Percentiles rank a stretch among this genome's conserved stretches.
Conservation (phyloP, 2,329 filamentous ascomycete species). For the Cladosporium halotolerans region DNA sequence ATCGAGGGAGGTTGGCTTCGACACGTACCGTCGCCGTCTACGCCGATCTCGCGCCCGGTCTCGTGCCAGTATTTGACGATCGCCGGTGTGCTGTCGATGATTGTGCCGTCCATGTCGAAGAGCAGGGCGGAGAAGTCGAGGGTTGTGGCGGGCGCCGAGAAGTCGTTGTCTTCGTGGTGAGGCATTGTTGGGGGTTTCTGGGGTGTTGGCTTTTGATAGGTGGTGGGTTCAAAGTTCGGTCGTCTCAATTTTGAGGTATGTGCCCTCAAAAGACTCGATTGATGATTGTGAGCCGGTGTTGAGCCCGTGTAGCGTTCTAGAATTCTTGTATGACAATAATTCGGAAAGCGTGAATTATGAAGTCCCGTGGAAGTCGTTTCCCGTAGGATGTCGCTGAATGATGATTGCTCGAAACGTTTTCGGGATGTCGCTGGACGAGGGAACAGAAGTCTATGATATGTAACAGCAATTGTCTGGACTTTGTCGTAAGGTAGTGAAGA, state of each 20-base stretch:
- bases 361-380: too few relatives aligned
- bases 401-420: too few relatives aligned
- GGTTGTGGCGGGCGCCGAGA: slow-evolving; percentile 36
- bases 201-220: neutral
- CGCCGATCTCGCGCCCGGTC: slow-evolving; percentile 75
- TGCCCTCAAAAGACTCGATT: too few relatives aligned
- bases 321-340: too few relatives aligned
- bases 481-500: too few relatives aligned
- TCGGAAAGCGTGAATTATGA: too few relatives aligned
- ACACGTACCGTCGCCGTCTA: slow-evolving; percentile 33
- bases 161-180: slow-evolving; percentile 28
- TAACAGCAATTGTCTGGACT: too few relatives aligned
- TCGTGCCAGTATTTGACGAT: slow-evolving; percentile 72
- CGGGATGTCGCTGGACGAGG: too few relatives aligned
- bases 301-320: too few relatives aligned
- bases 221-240: neutral
- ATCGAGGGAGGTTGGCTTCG: neutral
- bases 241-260: neutral
- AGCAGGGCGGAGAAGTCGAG: slow-evolving; percentile 45
- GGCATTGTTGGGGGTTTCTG: slow-evolving; percentile 15
- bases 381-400: too few relatives aligned
- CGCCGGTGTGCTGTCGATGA: slow-evolving; percentile 73
- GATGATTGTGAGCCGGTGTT: too few relatives aligned
- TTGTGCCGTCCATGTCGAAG: slow-evolving; percentile 76
- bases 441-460: too few relatives aligned